Percentiles rank a stretch among this genome's conserved stretches.
These are phyloP conservation scores for Mallotus nudiflorus DNA, from an alignment of 345 rosid species.

Conservation along the genomic window DNA sequence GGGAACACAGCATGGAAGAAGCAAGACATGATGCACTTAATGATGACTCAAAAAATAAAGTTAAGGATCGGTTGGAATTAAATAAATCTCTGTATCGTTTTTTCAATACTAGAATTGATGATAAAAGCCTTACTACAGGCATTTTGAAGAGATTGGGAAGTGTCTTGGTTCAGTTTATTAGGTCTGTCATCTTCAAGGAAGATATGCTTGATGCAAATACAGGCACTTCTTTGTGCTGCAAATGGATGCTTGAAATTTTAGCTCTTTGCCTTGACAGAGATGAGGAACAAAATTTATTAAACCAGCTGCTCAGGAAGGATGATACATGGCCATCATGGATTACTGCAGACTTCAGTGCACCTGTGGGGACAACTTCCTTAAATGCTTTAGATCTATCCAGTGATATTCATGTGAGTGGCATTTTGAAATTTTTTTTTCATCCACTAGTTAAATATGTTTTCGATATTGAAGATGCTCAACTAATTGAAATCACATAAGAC, in stretches of 20 bases:
- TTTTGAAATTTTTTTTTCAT: neutral
- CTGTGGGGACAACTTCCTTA: conserved; percentile 15
- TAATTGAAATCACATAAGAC: neutral
- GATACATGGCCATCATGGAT: conserved; percentile 85
- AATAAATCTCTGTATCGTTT: conserved; percentile 45
- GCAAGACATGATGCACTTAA: conserved; percentile 34
- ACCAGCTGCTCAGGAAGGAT: conserved; percentile 62
- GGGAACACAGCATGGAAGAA: conserved; percentile 59
- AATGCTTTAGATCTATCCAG: conserved; percentile 16
- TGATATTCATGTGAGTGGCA: conserved; percentile 39
- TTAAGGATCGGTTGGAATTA: conserved; percentile 40
- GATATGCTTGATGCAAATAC: conserved; percentile 39
- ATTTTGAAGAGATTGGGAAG: conserved; percentile 47
- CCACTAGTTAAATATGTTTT: neutral
- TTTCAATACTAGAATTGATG: conserved; percentile 43
- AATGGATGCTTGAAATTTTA: conserved; percentile 64
- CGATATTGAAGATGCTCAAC: no score
- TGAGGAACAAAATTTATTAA: conserved; percentile 62
- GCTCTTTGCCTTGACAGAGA: conserved; percentile 52
- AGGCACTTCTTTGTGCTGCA: conserved; percentile 56
- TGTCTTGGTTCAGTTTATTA: conserved; percentile 51
- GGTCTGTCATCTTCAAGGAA: conserved; percentile 61
- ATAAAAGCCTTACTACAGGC: conserved; percentile 44
- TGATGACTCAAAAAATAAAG: conserved; percentile 36
- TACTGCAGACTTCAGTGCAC: conserved; percentile 41